Evolutionary conservation across 176 grass and related monocot species (phyloP), one percentile per base, ranked within the genome.

Genomic region (Aechmea fasciata): DNA sequence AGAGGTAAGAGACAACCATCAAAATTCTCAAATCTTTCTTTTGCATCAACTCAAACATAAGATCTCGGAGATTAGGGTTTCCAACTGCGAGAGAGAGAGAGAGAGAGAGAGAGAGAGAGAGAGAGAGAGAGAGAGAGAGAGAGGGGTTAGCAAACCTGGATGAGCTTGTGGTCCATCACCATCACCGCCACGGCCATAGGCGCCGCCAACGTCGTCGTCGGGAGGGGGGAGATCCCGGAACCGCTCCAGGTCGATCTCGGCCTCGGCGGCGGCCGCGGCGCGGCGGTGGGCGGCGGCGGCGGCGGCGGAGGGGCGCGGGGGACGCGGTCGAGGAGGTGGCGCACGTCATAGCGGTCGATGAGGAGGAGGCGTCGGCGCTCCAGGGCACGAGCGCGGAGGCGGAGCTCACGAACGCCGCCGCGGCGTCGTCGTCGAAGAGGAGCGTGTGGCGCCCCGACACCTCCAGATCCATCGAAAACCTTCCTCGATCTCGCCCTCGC

Each of bases 301-400:
- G n/a, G n/a, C n/a, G 69, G 29, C 71, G 82, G 53, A 0, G 3
- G 94, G 82, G 2, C 86, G 82, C 18, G 84, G 79, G n/a, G 94
- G n/a, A 97, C 82, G 22, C 89, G 82, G 69, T 97, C 94, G 51
- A 97, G 94, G 3, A 97, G 86, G 82, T 97, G 89, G 11, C 94
- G 84, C 18, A 87, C 89, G 74, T 97, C 94, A 50, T 97, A 83
- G 69, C 94, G 94, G 75, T 97, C 94, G 28, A 97, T 83, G 47
- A 90, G 84, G 52, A 90, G 89, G 85, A 66, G 17, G 74, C 51
- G 4, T 91, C 86, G 18, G 77, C 82, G 50, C 79, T 77, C 84
- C 89, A 99, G 17, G 89, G 89, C 14, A 99, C 94, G 49, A 99
- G 94, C 71, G 87, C 91, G 0, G 74, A 82, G 53, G 74, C 67